Conservation (phyloP, 164 flowering plant species). For the Aristolochia contorta region DNA sequence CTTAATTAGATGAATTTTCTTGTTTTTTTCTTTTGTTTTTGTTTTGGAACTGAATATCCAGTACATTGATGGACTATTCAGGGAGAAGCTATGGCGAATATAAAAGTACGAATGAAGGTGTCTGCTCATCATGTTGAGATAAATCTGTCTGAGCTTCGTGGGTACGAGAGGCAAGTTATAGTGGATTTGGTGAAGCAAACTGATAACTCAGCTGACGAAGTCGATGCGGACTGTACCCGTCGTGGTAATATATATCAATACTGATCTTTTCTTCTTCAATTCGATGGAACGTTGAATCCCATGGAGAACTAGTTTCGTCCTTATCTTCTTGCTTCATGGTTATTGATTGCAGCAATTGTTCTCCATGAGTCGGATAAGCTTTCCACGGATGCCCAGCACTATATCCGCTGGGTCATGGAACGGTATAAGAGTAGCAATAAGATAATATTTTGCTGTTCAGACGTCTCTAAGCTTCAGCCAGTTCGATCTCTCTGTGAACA, state of each 20-base stretch:
- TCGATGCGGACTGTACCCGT: conserved; percentile 18
- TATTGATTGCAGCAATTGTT: conserved; percentile 52
- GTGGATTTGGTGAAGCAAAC: conserved; percentile 44
- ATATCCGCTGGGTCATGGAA: conserved; percentile 56
- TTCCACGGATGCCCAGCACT: conserved; percentile 43
- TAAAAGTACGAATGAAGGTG: conserved; percentile 33
- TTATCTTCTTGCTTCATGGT: not conserved
- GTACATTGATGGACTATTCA: conserved; percentile 12
- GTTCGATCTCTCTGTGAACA: conserved; percentile 35
- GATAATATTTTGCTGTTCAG: conserved; percentile 61
- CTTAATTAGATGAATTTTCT: not conserved
- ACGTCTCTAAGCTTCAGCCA: conserved; percentile 45
- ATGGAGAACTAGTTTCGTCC: not conserved
- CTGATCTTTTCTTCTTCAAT: not conserved
- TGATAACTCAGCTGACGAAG: conserved; percentile 10
- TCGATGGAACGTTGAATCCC: not conserved
- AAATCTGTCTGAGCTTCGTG: conserved; percentile 46
- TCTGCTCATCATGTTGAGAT: conserved; percentile 52
- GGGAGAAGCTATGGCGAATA: conserved; percentile 40
- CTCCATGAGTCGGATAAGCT: conserved; percentile 54
- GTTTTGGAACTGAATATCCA: not conserved
- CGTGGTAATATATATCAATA: conserved; percentile 27
- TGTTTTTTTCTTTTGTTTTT: not conserved
- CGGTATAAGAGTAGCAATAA: conserved; percentile 37
- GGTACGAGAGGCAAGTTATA: conserved; percentile 60